Conservation (phyloP, 2,329 filamentous ascomycete species). For the Colletotrichum karsti region DNA sequence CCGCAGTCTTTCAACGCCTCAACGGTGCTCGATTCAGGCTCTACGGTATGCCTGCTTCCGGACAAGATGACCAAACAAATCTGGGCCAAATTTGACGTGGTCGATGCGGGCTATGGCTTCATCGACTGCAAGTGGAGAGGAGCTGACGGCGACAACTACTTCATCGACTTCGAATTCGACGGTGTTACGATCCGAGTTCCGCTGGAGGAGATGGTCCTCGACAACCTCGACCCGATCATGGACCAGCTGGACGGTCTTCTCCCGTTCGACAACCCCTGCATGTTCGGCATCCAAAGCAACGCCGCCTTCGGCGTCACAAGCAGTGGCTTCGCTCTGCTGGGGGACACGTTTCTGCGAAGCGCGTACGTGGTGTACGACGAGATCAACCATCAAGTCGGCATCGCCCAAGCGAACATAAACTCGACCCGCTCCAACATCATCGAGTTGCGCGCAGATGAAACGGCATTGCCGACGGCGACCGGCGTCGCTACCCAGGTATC, state of each 20-base stretch:
- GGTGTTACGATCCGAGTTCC: conserved; percentile 60
- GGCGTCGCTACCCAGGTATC: conserved; percentile 44
- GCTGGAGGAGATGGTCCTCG: conserved; percentile 67
- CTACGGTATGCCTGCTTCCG: conserved; percentile 73
- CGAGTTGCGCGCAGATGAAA: conserved; percentile 49
- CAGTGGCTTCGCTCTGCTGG: conserved; percentile 63
- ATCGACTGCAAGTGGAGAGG: conserved; percentile 62
- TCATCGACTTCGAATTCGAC: conserved; percentile 48
- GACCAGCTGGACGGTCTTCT: conserved; percentile 46
- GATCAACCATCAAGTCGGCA: conserved; percentile 73
- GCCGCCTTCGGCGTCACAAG: conserved; percentile 74
- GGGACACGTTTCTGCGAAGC: conserved; percentile 78
- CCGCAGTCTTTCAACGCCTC: conserved; percentile 48
- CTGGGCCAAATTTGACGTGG: conserved; percentile 65
- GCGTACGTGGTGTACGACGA: conserved; percentile 82
- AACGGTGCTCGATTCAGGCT: conserved; percentile 77
- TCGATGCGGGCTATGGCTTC: conserved; percentile 62
- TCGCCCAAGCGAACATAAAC: conserved; percentile 65
- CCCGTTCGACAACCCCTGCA: conserved; percentile 55
- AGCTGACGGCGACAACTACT: conserved; percentile 40
- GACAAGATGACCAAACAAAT: conserved; percentile 60
- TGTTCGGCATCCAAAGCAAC: conserved; percentile 59
- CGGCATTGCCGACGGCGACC: conserved; percentile 49
- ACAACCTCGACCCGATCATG: conserved; percentile 35
- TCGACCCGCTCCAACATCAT: conserved; percentile 52